A percentile compares a stretch with the other conserved stretches of the same genome.
Conservation (phyloP, 495 filamentous ascomycete genomes). For the Rostrohypoxylon terebratum region DNA sequence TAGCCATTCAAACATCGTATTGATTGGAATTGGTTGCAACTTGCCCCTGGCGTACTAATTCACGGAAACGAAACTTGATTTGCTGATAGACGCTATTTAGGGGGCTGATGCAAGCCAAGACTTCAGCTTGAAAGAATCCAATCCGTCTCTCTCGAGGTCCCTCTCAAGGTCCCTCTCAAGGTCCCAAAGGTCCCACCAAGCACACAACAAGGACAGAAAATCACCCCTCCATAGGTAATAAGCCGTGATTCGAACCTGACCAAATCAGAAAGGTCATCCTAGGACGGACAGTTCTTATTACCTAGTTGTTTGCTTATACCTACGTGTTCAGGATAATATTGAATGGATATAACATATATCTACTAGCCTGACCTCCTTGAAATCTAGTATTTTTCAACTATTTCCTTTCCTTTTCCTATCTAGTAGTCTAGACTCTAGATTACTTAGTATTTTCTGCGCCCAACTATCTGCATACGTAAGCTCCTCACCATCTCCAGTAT, state of each 20-base stretch:
- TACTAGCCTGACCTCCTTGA: background rate
- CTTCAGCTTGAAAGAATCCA: slow-evolving; percentile 32
- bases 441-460: background rate
- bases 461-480: slow-evolving; percentile 6
- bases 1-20: slow-evolving; percentile 18
- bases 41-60: slow-evolving; percentile 19
- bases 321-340: background rate
- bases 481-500: slow-evolving; percentile 37
- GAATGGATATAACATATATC: slow-evolving; percentile 18
- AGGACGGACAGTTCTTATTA: background rate
- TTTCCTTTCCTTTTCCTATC: background rate
- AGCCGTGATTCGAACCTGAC: slow-evolving; percentile 24
- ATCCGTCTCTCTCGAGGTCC: too few species aligned
- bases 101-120: slow-evolving; percentile 46
- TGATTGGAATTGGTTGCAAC: background rate
- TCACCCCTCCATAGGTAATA: slow-evolving; percentile 40
- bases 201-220: background rate
- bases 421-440: background rate
- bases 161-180: too few species aligned
- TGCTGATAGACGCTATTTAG: slow-evolving; percentile 11
- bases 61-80: slow-evolving; percentile 23
- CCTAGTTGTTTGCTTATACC: slow-evolving; percentile 1
- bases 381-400: background rate
- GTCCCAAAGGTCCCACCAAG: slow-evolving; percentile 33
- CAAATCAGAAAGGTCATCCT: slow-evolving; percentile 5